Evolutionary conservation across 108 stramenopile genomes (phyloP).

Genomic region (Asterionellopsis glacialis): DNA sequence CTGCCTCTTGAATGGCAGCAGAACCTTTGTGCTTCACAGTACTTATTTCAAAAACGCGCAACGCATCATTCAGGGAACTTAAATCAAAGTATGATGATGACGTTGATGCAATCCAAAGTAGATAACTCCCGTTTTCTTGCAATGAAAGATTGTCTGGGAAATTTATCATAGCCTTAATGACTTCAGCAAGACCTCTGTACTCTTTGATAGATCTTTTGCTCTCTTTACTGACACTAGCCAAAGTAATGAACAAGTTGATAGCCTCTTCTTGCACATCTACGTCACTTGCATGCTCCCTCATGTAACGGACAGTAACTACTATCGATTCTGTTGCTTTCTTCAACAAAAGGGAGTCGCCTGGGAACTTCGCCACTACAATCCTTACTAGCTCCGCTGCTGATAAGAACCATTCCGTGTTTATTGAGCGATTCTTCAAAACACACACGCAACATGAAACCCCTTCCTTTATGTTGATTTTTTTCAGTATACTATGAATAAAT

Average conservation of each 20-base stretch:
- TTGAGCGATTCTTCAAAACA: constrained; percentile 1
- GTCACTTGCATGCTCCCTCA: not conserved
- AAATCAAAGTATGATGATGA: constrained; percentile 14
- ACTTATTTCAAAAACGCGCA: constrained; percentile 3
- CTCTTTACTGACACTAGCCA: no score
- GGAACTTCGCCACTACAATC: no score
- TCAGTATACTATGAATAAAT: not conserved
- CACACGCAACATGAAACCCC: not conserved
- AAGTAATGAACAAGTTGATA: no score
- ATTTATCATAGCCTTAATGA: not conserved
- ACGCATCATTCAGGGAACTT: constrained; percentile 3
- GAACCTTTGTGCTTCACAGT: constrained; percentile 1
- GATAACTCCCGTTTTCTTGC: not conserved
- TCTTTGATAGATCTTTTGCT: no score
- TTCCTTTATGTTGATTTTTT: not conserved
- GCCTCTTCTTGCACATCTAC: no score
- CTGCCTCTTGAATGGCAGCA: constrained; percentile 5
- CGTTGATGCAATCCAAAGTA: constrained; percentile 17
- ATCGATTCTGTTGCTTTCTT: constrained; percentile 6
- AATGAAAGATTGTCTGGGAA: not conserved
- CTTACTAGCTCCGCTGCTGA: no score
- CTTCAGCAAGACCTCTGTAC: not conserved
- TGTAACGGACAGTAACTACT: not conserved
- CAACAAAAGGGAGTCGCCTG: no score
- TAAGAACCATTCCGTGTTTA: no score